Evolutionary conservation across 2,329 filamentous ascomycete species (phyloP), one percentile per base, ranked within the genome.

Genomic region (Fusarium citri): DNA sequence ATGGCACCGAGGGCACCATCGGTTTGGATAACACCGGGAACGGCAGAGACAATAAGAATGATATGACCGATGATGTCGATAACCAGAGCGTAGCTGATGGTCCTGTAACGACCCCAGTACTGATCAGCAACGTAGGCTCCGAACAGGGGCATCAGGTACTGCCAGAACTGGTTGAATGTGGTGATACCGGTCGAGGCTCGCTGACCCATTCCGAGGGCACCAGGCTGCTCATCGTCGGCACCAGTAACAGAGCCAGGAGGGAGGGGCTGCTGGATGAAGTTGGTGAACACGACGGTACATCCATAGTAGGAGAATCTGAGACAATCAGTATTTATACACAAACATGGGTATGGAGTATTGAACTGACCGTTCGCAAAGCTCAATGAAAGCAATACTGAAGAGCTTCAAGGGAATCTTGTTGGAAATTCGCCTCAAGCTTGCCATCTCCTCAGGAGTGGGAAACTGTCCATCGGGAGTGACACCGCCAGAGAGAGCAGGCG

Each of bases 91-190:
- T 83, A 83, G 68, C 86, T 84, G 72, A 93, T 92, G 25, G 91
- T 92, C 71, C 86, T 86, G 81, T 89, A 93, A 64, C 90, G 89
- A 34, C 91, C 91, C 76, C 87, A 85, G 75, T 89, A 90, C 69
- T 89, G 86, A 61, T 84, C 83, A 56, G 82, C 83, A 8, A 85
- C 56, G 58, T 79, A 84, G 61, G 83, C 83, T 57, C 88, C 88
- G 25, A 86, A 77, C 3, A 90, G 78, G 2, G 88, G 88, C 81
- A 86, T 88, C 34, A 86, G 78, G 73, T 89, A 90, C 42, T 86
- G 83, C 87, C 87, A 89, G 77, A 90, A 88, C 51, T 83, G 78
- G 71, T 87, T 88, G 79, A 88, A 81, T 22, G 78, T 81, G 55
- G 78, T 81, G 68, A 83, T 76, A 47, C 80, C 80, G 26, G 78